These are phyloP conservation scores for Colletotrichum navitas DNA, from an alignment of 2,329 filamentous ascomycete species.

Conservation along the genomic window DNA sequence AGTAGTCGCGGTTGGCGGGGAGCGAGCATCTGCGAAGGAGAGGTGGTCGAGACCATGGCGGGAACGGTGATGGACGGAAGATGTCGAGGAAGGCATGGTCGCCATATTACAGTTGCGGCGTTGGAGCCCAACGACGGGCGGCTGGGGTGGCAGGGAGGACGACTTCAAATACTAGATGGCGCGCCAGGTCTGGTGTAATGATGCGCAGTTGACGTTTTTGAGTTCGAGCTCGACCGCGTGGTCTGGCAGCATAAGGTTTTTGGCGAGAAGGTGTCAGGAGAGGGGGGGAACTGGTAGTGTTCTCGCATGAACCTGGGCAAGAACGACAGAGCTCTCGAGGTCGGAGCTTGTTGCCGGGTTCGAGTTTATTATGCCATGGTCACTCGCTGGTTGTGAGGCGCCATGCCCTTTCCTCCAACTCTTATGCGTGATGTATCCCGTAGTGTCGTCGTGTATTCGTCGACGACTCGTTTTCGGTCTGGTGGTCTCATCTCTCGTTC, in stretches of 20 bases:
- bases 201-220: conserved; percentile 4
- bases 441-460: not conserved
- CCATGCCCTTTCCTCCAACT: not conserved
- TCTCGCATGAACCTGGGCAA: not conserved
- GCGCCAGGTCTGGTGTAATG: too few relatives aligned
- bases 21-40: conserved; percentile 18
- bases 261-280: not conserved
- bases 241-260: not conserved
- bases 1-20: conserved; percentile 19
- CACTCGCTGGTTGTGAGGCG: not conserved
- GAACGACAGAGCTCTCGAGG: not conserved
- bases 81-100: not conserved
- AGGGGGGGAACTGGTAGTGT: not conserved
- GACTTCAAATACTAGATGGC: not conserved
- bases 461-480: too few relatives aligned
- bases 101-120: not conserved
- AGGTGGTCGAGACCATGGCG: conserved; percentile 13
- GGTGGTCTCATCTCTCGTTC: not conserved
- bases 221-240: conserved; percentile 22
- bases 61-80: not conserved
- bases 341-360: not conserved
- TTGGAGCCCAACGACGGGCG: not conserved
- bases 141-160: not conserved
- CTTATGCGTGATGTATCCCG: not conserved
- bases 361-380: not conserved